phyloP scores from a whole-genome alignment of 1,284 basidiomycete genomes.

The Puccinia coronata region DNA sequence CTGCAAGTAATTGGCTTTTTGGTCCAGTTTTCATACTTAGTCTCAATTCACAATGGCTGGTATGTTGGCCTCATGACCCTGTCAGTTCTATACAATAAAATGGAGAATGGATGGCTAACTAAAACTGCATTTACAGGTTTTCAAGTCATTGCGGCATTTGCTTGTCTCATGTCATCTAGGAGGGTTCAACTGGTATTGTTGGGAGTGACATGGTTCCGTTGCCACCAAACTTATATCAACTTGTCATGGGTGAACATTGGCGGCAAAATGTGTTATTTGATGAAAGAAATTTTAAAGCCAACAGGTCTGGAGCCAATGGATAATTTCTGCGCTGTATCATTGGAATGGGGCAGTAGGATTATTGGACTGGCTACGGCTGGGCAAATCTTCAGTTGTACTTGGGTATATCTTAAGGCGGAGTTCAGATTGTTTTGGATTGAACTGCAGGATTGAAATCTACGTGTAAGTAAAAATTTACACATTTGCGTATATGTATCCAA shows the following conservation, averaged over 20 bases:
- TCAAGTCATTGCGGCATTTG: neutral
- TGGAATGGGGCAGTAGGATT: neutral
- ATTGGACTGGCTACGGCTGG: neutral
- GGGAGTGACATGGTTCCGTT: neutral
- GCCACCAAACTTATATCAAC: neutral
- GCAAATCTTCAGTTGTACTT: neutral
- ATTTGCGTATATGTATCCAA: too few relatives aligned
- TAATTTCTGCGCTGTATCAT: neutral
- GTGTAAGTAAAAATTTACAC: too few relatives aligned
- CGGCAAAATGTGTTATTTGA: neutral
- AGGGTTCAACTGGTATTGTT: neutral
- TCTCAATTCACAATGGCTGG: too few relatives aligned
- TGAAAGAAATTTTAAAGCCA: neutral
- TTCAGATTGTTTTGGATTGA: conserved; percentile 9
- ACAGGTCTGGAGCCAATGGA: neutral
- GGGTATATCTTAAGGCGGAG: neutral
- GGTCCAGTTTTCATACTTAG: too few relatives aligned
- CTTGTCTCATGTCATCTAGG: neutral
- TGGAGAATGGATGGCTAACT: too few relatives aligned
- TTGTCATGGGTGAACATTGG: neutral
- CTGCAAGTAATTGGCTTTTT: too few relatives aligned
- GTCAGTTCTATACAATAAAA: too few relatives aligned
- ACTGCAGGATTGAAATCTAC: neutral
- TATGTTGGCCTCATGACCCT: too few relatives aligned
- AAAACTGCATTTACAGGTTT: neutral